These are phyloP conservation scores for Physaria fendleri DNA, from an alignment of 345 rosid genomes.

Conservation along the genomic window DNA sequence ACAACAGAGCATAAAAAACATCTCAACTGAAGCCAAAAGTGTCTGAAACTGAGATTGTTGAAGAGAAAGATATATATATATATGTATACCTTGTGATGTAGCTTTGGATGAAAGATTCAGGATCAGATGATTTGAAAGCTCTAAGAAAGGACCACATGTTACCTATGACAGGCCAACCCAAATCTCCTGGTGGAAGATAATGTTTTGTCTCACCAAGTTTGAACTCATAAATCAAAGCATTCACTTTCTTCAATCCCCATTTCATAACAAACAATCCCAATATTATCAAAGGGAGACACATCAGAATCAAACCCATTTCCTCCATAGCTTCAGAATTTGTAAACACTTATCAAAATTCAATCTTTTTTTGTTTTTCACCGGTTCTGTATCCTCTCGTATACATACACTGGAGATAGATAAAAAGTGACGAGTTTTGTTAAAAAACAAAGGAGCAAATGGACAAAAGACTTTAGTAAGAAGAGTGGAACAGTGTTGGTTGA, in stretches of 20 bases:
- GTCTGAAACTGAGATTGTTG: not conserved
- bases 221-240: constrained; percentile 55
- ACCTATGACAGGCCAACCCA: constrained; percentile 87
- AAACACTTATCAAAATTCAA: not conserved
- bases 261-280: constrained; percentile 27
- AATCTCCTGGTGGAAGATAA: constrained; percentile 70
- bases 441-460: constrained; percentile 6
- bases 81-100: constrained; percentile 38
- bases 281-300: constrained; percentile 3
- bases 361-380: constrained; percentile 11
- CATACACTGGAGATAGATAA: constrained; percentile 1
- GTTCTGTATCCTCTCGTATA: not conserved
- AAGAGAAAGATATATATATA: not conserved
- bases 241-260: constrained; percentile 44
- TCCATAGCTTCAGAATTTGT: constrained; percentile 15
- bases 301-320: not conserved
- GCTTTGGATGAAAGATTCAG: constrained; percentile 55
- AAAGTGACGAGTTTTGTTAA: not conserved
- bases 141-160: constrained; percentile 79
- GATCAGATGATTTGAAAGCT: constrained; percentile 66
- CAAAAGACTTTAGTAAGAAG: constrained; percentile 5
- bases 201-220: constrained; percentile 42
- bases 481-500: constrained; percentile 21
- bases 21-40: not conserved
- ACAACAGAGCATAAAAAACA: not conserved